Evolutionary conservation across 768 basidiomycete species (phyloP).

Genomic region (Boletus rex-veris): DNA sequence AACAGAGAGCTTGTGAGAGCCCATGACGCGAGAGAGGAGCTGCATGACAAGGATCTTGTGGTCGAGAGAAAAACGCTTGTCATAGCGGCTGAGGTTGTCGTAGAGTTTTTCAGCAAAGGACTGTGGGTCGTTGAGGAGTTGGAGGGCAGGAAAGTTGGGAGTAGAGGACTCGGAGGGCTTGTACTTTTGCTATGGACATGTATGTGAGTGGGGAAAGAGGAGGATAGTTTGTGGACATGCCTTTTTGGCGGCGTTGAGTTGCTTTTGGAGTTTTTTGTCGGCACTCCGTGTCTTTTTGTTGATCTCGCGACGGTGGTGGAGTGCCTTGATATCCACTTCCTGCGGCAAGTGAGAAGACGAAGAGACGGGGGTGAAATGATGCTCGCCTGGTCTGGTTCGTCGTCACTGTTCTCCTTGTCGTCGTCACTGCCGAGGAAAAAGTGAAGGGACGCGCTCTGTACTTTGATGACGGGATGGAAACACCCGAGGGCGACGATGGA

Average conservation of each 20-base stretch:
- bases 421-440: constrained; percentile 95
- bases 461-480: constrained; percentile 90
- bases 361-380: neutral
- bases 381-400: constrained; percentile 54
- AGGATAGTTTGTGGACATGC: constrained; percentile 33
- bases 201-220: constrained; percentile 12
- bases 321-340: constrained; percentile 63
- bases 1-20: constrained; percentile 87
- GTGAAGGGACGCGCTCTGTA: constrained; percentile 90
- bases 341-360: constrained; percentile 24
- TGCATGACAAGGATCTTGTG: constrained; percentile 98
- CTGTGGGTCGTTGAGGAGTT: constrained; percentile 92
- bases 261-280: constrained; percentile 75
- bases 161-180: constrained; percentile 26
- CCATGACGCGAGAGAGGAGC: constrained; percentile 91
- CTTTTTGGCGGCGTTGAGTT: constrained; percentile 71
- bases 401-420: constrained; percentile 66
- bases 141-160: constrained; percentile 87
- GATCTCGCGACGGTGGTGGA: constrained; percentile 85
- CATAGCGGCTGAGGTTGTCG: constrained; percentile 75
- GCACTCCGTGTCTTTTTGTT: constrained; percentile 89
- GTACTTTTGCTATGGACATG: constrained; percentile 38
- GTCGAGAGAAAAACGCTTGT: constrained; percentile 93
- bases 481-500: constrained; percentile 89
- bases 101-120: constrained; percentile 93